These are phyloP conservation scores for Ascochyta viciae-villosae DNA, from an alignment of 2,329 filamentous ascomycete species.

Conservation along the genomic window DNA sequence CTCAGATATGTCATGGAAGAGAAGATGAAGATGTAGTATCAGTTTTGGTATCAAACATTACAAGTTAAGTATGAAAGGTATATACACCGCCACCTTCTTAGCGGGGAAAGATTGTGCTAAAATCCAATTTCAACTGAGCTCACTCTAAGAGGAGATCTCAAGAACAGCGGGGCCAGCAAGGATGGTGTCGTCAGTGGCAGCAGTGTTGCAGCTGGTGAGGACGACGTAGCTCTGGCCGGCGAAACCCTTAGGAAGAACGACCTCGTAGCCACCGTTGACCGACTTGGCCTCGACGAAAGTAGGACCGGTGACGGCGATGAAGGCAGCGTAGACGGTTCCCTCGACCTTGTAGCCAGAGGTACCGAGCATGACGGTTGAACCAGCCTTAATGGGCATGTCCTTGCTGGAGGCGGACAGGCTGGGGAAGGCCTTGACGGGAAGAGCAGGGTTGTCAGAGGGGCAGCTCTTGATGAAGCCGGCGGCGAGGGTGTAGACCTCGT, in stretches of 20 bases:
- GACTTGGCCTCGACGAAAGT: conserved; percentile 26
- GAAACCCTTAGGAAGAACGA: conserved; percentile 30
- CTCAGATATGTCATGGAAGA: neutral
- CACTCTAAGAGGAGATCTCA: conserved; percentile 23
- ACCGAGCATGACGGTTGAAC: conserved; percentile 23
- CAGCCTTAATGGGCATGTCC: conserved; percentile 22
- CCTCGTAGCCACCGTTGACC: conserved; percentile 26
- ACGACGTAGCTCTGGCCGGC: conserved; percentile 36
- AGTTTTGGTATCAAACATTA: conserved; percentile 11
- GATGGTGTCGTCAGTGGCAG: conserved; percentile 35
- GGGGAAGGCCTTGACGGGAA: conserved; percentile 69
- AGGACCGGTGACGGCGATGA: conserved; percentile 33
- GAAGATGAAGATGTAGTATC: neutral
- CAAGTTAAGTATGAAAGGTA: conserved; percentile 11
- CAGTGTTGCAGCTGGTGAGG: conserved; percentile 33
- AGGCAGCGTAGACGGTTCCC: conserved; percentile 33
- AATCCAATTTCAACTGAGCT: neutral
- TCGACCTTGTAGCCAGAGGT: conserved; percentile 29
- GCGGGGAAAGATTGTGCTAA: neutral
- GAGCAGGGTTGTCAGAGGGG: conserved; percentile 60
- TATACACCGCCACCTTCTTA: conserved; percentile 8
- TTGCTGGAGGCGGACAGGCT: conserved; percentile 43
- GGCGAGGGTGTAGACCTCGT: conserved; percentile 70
- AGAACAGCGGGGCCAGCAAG: conserved; percentile 33
- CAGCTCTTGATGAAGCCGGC: conserved; percentile 67